phyloP scores from a whole-genome alignment of 2,329 filamentous ascomycete species.

The Rutstroemia sp. region DNA sequence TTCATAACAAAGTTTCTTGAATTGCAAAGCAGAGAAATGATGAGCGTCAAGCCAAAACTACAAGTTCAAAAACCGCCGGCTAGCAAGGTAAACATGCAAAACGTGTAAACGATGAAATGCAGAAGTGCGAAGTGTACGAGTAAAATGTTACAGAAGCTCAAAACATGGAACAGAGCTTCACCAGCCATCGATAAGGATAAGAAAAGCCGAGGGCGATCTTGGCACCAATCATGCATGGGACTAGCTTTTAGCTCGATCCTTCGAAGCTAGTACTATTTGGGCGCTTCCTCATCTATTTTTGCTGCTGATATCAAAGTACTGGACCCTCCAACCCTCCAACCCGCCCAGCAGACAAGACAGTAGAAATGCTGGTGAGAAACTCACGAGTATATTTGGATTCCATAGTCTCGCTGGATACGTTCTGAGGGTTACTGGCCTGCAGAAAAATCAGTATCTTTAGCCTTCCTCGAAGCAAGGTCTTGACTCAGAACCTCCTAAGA shows the following conservation, averaged over 20 bases:
- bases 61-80: no score
- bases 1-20: no score
- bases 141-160: background rate
- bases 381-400: background rate
- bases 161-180: background rate
- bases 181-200: no score
- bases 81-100: background rate
- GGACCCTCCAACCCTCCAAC: background rate
- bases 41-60: no score
- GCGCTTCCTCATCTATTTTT: background rate
- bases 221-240: no score
- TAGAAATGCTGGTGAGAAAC: slow-evolving; percentile 12
- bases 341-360: background rate
- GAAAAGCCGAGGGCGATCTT: no score
- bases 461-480: no score
- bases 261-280: background rate
- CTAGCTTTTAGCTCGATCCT: background rate
- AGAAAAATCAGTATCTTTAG: slow-evolving; percentile 16
- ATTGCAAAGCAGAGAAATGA: no score
- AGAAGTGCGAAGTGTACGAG: no score
- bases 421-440: slow-evolving; percentile 23
- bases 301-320: background rate
- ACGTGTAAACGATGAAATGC: no score
- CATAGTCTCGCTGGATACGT: slow-evolving; percentile 10
- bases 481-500: no score